Percentiles rank a stretch among this genome's conserved stretches.
phyloP scores from a whole-genome alignment of 148 eudicot genomes.

The Chenopodium berlandieri region DNA sequence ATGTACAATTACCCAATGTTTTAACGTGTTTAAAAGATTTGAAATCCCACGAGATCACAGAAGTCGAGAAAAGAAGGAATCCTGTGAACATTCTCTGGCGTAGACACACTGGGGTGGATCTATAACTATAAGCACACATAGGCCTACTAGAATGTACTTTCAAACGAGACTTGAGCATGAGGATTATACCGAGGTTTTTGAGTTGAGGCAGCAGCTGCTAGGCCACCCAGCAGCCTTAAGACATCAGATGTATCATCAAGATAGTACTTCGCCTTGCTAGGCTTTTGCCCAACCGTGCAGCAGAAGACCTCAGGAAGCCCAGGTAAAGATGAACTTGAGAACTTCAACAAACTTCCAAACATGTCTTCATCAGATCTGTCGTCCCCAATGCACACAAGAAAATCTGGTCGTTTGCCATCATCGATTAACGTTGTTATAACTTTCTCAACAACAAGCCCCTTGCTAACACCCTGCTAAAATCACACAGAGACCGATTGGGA shows the following conservation, averaged over 20 bases:
- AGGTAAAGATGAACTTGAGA: conserved; percentile 35
- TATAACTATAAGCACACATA: not conserved
- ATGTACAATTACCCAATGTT: conserved; percentile 22
- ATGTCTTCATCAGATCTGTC: conserved; percentile 92
- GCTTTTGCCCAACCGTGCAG: conserved; percentile 88
- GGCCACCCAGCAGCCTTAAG: conserved; percentile 44
- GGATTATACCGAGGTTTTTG: conserved; percentile 47
- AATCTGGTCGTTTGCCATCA: conserved; percentile 54
- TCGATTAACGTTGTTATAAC: conserved; percentile 45
- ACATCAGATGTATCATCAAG: conserved; percentile 70
- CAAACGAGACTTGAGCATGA: conserved; percentile 56
- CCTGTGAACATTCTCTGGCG: not conserved
- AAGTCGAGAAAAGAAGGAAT: not conserved
- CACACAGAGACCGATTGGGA: not conserved
- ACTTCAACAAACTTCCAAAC: conserved; percentile 63
- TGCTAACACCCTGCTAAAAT: conserved; percentile 61
- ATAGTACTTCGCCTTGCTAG: conserved; percentile 86
- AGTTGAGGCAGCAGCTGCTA: conserved; percentile 47
- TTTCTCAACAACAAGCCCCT: conserved; percentile 69
- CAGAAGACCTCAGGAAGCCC: conserved; percentile 57
- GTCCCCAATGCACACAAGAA: conserved; percentile 76
- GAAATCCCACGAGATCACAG: conserved; percentile 5
- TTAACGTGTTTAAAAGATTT: not conserved
- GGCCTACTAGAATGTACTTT: conserved; percentile 30
- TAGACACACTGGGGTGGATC: conserved; percentile 7